Conservation (phyloP, 2,329 filamentous ascomycete genomes). For the Sporothrix phasma region DNA sequence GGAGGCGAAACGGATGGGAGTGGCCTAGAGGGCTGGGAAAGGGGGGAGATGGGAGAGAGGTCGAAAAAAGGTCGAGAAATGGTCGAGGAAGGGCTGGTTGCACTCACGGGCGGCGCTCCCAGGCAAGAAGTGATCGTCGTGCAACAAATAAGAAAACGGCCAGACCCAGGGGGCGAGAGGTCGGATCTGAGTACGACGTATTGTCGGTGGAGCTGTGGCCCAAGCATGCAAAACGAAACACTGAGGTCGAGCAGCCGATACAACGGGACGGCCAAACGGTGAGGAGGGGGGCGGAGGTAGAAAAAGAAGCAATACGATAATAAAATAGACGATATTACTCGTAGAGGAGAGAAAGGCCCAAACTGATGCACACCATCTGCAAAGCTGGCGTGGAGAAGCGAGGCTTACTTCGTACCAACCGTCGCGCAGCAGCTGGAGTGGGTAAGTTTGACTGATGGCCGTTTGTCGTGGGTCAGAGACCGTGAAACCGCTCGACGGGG, state of each 20-base stretch:
- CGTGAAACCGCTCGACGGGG: background rate
- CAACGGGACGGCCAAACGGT: background rate
- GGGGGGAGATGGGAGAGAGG: background rate
- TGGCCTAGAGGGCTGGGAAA: background rate
- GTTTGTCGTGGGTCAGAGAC: background rate
- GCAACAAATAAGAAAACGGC: background rate
- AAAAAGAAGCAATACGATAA: background rate
- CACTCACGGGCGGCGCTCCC: background rate
- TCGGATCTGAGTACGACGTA: background rate
- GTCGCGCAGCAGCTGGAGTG: constrained; percentile 1
- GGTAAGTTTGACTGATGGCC: constrained; percentile 9
- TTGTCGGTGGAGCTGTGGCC: background rate
- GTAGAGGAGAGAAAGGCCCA: background rate
- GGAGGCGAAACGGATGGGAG: background rate
- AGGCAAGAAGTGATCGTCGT: background rate
- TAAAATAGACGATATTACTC: background rate
- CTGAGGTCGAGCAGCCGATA: background rate
- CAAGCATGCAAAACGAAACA: background rate
- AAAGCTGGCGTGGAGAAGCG: constrained; percentile 3
- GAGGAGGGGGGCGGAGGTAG: background rate
- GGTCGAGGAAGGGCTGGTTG: background rate
- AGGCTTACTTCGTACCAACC: background rate
- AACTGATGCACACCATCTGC: constrained; percentile 7
- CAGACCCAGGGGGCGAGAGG: background rate
- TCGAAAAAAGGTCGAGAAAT: background rate